Percentiles rank a stretch among this genome's conserved stretches.
These are phyloP conservation scores for Stereocaulon alpinum DNA, from an alignment of 495 filamentous ascomycete genomes.

Conservation along the genomic window DNA sequence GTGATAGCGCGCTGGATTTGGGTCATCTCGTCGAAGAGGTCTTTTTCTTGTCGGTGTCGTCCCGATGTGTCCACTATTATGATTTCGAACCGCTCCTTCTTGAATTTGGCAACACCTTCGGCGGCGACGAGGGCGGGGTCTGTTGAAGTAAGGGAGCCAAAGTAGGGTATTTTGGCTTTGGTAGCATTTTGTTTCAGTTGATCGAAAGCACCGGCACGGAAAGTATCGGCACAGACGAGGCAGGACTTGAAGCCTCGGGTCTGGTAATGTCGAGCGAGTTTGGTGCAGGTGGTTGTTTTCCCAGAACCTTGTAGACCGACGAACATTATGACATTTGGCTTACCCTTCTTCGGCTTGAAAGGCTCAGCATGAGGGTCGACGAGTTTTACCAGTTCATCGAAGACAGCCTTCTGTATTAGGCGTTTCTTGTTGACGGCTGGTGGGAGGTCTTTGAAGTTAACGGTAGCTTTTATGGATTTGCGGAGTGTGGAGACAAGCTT, in stretches of 20 bases:
- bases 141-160: slow-evolving; percentile 87
- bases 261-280: slow-evolving; percentile 91
- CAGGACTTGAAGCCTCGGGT: slow-evolving; percentile 88
- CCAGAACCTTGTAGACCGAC: slow-evolving; percentile 94
- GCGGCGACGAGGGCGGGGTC: slow-evolving; percentile 87
- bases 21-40: slow-evolving; percentile 94
- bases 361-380: slow-evolving; percentile 93
- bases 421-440: slow-evolving; percentile 94
- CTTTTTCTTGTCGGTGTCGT: slow-evolving; percentile 86
- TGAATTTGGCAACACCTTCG: slow-evolving; percentile 97
- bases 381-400: slow-evolving; percentile 89
- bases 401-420: slow-evolving; percentile 94
- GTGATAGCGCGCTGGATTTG: slow-evolving; percentile 88
- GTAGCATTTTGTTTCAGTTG: slow-evolving; percentile 98
- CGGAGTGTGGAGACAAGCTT: slow-evolving; percentile 85
- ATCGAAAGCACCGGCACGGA: slow-evolving; percentile 95
- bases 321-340: slow-evolving; percentile 97
- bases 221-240: slow-evolving; percentile 95
- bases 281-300: slow-evolving; percentile 98
- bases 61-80: slow-evolving; percentile 98
- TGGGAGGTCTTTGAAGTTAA: slow-evolving; percentile 87
- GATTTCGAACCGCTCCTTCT: slow-evolving; percentile 95
- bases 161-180: slow-evolving; percentile 98
- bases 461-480: slow-evolving; percentile 79
- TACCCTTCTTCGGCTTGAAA: slow-evolving; percentile 95